Evolutionary conservation across 441 rosid genomes (phyloP).

Genomic region (Aquilaria agallochum): DNA sequence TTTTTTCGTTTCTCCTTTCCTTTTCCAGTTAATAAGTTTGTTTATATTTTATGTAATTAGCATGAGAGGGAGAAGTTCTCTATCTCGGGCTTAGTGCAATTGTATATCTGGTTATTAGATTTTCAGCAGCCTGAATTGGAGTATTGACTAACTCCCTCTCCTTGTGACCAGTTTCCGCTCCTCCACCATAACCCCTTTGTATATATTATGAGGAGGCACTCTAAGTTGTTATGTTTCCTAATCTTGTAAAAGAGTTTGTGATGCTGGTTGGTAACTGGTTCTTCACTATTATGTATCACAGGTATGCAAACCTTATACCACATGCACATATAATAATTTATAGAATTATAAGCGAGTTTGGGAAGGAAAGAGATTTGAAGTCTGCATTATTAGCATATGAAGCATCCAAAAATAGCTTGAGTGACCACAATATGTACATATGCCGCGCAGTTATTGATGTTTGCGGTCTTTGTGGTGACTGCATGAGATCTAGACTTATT

Average conservation of each 20-base stretch:
- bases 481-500: constrained; percentile 70
- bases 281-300: constrained; percentile 33
- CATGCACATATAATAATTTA: constrained; percentile 67
- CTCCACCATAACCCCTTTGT: too few relatives aligned
- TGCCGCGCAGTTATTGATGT: constrained; percentile 76
- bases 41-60: too few relatives aligned
- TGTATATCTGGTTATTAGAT: too few relatives aligned
- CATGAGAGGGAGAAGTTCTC: too few relatives aligned
- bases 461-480: constrained; percentile 77
- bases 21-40: too few relatives aligned
- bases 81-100: too few relatives aligned
- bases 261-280: constrained; percentile 10
- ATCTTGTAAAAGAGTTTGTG: not conserved
- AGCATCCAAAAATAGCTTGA: constrained; percentile 46
- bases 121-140: too few relatives aligned
- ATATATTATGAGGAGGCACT: too few relatives aligned
- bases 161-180: too few relatives aligned
- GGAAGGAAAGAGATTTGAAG: constrained; percentile 65
- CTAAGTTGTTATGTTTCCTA: too few relatives aligned
- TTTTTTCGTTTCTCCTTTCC: not conserved
- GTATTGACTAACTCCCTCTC: too few relatives aligned
- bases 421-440: constrained; percentile 65
- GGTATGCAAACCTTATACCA: constrained; percentile 66
- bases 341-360: constrained; percentile 63
- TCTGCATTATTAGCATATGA: constrained; percentile 77